Evolutionary conservation across 1,139 yeast species (phyloP).

Genomic region (Zygotorulaspora mrakii): DNA sequence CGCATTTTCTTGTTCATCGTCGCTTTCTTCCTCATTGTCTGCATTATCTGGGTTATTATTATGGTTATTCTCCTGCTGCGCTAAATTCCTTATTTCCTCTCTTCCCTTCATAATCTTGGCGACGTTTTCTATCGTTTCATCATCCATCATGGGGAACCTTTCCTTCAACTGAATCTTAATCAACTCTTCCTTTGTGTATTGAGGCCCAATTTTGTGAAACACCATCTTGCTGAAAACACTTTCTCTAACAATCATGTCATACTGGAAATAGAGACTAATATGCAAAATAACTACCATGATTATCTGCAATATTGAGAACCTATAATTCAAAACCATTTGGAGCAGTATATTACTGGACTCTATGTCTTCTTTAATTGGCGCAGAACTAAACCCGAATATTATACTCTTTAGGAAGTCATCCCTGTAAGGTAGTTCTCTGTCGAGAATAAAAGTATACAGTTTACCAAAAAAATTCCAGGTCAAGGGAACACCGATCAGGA

Average conservation of each 20-base stretch:
- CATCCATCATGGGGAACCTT: slow-evolving; percentile 34
- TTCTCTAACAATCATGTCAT: slow-evolving; percentile 71
- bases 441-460: slow-evolving; percentile 51
- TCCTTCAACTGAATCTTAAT: slow-evolving; percentile 27
- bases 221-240: slow-evolving; percentile 60
- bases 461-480: slow-evolving; percentile 54
- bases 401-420: slow-evolving; percentile 43
- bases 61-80: slow-evolving; percentile 3
- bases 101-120: slow-evolving; percentile 30
- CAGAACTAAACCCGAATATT: slow-evolving; percentile 43
- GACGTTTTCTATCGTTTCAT: slow-evolving; percentile 29
- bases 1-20: slow-evolving; percentile 16
- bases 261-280: slow-evolving; percentile 52
- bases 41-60: too few relatives aligned
- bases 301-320: slow-evolving; percentile 31
- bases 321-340: slow-evolving; percentile 21
- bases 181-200: slow-evolving; percentile 41
- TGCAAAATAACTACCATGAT: slow-evolving; percentile 42
- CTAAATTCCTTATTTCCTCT: slow-evolving; percentile 19
- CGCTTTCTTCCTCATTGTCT: not conserved
- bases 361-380: slow-evolving; percentile 3
- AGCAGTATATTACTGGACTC: slow-evolving; percentile 12
- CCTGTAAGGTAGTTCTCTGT: slow-evolving; percentile 46
- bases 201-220: slow-evolving; percentile 54
- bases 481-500: slow-evolving; percentile 53